Base-by-base conservation (phyloP, 352 stramenopile genomes). In the Pythium chondricola region DNA sequence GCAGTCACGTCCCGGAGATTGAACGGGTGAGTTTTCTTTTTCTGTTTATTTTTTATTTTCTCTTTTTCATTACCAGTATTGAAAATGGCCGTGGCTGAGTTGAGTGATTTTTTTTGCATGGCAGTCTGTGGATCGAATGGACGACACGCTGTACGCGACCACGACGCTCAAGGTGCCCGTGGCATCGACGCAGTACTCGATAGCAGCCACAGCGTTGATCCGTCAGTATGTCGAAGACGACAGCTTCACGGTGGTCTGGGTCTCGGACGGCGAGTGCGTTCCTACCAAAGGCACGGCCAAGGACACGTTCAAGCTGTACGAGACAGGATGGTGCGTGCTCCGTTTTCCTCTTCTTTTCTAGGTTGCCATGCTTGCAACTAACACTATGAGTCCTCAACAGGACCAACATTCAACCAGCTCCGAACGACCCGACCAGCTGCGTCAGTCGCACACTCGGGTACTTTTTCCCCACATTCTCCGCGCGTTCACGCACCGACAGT, bases 271-370 rank as follows among this genome's bases (percentile, higher is more conserved):
- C 29, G 63, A 76, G 20, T 70, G 63, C 42, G 46, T 58, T 39
- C 47, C 63, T 2, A 61, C 52, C 32, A 58, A 59, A 30, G 21
- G 29, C 36, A 37, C 45, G 21, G 40, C 50, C 14, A 71, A 67
- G 37, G 49, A 58, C 11, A 62, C 53, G 6, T 76, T 76, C 53
- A 61, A 69, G 35, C 31, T 72, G 26, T 43, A 60, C 4, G 63
- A 76, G 42, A 61, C 60, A n/a, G 66, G 66, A 18, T 76, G 66
- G 66, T 72, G 47, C 27, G 65, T 63, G n/a, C n/a, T 31, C 18
- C 14, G 10, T 2, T 17, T 44, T 21, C 5, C 17, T 43, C 1
- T 27, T 6, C 16, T 26, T 21, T n/a, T 27, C 21, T 33, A 31
- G 18, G 21, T 22, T 35, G 18, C 35, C 39, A 17, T 39, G 18